Conservation (phyloP, 305 asterid genomes). For the Fraxinus floribunda region DNA sequence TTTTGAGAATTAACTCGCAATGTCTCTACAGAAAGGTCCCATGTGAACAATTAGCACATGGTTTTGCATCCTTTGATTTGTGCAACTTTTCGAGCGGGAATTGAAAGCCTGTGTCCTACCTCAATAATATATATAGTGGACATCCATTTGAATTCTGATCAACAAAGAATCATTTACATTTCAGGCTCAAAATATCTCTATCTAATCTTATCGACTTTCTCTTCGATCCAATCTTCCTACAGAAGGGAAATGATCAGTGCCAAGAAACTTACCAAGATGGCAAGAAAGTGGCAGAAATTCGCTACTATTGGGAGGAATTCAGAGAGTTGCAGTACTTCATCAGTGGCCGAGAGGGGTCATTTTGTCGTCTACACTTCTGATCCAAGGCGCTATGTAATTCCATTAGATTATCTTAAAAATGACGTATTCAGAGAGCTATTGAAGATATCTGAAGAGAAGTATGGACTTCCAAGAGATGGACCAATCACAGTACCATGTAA, state of each 20-base stretch:
- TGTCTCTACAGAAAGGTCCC: neutral
- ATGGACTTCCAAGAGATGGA: conserved; percentile 33
- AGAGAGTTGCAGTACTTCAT: neutral
- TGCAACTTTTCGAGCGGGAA: neutral
- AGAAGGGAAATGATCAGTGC: conserved; percentile 27
- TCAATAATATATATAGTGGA: neutral
- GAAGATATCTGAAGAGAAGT: conserved; percentile 42
- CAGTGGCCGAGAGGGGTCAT: conserved; percentile 33
- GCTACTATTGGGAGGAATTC: neutral
- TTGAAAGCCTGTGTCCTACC: neutral
- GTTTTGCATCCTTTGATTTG: neutral
- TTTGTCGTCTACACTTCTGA: conserved; percentile 37
- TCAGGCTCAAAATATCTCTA: neutral
- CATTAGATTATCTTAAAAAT: conserved; percentile 30
- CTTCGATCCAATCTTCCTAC: neutral
- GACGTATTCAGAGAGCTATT: conserved; percentile 30
- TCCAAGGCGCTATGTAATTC: conserved; percentile 27
- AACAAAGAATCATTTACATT: neutral
- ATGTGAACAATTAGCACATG: neutral
- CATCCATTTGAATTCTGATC: neutral
- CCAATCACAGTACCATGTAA: conserved; percentile 40
- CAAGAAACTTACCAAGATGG: conserved; percentile 32
- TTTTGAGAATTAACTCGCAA: neutral
- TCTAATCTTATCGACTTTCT: neutral
- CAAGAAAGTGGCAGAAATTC: conserved; percentile 31